Percentiles rank a stretch among this genome's conserved stretches.
Evolutionary conservation across 148 eudicot species (phyloP).

Genomic region (Spergularia bocconei): DNA sequence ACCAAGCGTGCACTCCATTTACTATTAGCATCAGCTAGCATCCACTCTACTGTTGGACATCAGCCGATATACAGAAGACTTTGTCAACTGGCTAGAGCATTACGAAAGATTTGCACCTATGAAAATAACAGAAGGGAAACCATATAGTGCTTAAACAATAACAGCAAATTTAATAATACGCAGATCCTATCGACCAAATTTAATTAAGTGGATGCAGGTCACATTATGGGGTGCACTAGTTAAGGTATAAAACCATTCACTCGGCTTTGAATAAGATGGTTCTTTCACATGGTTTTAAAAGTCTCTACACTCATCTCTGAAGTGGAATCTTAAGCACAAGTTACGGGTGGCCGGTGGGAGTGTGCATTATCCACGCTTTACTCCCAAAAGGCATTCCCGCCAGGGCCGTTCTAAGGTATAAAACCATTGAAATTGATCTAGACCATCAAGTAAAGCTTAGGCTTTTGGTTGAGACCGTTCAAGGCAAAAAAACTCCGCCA

Average conservation of each 20-base stretch:
- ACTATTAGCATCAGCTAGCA: slow-evolving; percentile 34
- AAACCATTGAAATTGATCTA: too few relatives aligned
- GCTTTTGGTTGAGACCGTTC: not conserved
- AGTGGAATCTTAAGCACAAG: too few relatives aligned
- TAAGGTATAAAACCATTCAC: too few relatives aligned
- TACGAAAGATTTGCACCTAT: not conserved
- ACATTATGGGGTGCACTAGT: too few relatives aligned
- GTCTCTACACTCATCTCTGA: too few relatives aligned
- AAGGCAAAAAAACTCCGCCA: not conserved
- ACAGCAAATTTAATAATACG: not conserved
- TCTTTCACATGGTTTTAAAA: too few relatives aligned
- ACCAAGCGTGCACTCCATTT: slow-evolving; percentile 38
- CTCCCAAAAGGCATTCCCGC: too few relatives aligned
- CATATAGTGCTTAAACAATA: not conserved
- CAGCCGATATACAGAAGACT: not conserved
- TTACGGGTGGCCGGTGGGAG: too few relatives aligned
- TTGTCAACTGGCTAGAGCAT: not conserved
- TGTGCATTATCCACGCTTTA: too few relatives aligned
- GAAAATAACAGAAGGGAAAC: not conserved
- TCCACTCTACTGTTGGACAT: slow-evolving; percentile 14
- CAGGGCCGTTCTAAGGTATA: too few relatives aligned
- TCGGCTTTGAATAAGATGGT: too few relatives aligned
- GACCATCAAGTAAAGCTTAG: not conserved
- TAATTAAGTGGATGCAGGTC: too few relatives aligned
- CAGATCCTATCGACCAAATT: not conserved